phyloP scores from a whole-genome alignment of 2,329 filamentous ascomycete species.

The Conoideocrella luteorostrata region DNA sequence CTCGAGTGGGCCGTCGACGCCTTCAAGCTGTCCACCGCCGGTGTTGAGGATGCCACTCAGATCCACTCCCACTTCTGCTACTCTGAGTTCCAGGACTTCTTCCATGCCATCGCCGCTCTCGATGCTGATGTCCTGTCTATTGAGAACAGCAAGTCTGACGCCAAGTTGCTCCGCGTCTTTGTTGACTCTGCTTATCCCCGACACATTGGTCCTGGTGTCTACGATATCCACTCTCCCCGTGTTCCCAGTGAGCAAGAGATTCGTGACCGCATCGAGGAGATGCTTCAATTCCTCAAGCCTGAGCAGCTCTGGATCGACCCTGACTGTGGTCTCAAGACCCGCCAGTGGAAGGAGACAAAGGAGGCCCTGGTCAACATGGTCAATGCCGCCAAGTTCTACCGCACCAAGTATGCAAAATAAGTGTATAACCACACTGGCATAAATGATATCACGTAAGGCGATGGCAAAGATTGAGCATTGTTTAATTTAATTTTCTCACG shows the following conservation, averaged over 20 bases:
- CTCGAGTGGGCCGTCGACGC: slow-evolving; percentile 95
- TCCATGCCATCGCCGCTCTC: slow-evolving; percentile 97
- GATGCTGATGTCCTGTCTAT: slow-evolving; percentile 98
- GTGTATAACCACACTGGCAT: slow-evolving; percentile 16
- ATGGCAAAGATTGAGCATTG: slow-evolving; percentile 13
- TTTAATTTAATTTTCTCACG: slow-evolving; percentile 23
- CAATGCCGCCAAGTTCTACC: slow-evolving; percentile 95
- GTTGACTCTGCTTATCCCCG: slow-evolving; percentile 95
- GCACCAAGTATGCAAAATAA: slow-evolving; percentile 74
- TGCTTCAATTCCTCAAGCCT: slow-evolving; percentile 94
- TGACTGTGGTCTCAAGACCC: slow-evolving; percentile 98
- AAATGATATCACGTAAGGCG: slow-evolving; percentile 12
- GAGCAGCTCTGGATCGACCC: slow-evolving; percentile 99
- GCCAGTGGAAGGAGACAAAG: slow-evolving; percentile 98
- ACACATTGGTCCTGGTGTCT: slow-evolving; percentile 98
- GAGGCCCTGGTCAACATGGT: slow-evolving; percentile 94
- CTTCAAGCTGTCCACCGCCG: slow-evolving; percentile 92
- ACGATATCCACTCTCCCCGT: slow-evolving; percentile 99
- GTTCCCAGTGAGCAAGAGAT: slow-evolving; percentile 97
- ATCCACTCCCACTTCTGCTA: slow-evolving; percentile 99
- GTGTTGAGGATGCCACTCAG: slow-evolving; percentile 92
- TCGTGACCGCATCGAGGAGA: slow-evolving; percentile 95
- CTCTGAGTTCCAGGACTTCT: slow-evolving; percentile 99
- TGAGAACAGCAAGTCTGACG: slow-evolving; percentile 99
- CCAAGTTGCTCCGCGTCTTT: slow-evolving; percentile 98